Evolutionary conservation across 306 rosid species (phyloP), one percentile per base, ranked within the genome.

Genomic region (Gynostemma pentaphyllum): DNA sequence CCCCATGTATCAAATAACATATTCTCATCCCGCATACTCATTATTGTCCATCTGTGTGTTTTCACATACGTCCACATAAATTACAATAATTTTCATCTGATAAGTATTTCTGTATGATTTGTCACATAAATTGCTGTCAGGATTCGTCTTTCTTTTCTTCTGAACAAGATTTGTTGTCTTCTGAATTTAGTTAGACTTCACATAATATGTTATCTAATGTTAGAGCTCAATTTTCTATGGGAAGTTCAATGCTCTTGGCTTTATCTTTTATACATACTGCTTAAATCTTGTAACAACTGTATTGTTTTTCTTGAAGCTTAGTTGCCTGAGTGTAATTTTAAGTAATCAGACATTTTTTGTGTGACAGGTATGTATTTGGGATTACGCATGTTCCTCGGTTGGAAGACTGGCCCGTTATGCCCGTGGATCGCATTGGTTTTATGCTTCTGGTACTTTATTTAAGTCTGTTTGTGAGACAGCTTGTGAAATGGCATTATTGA

Each of bases 321-420:
- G 36, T 18, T 55, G 9, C 18, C 1, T 30, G 62, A 32, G 34
- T 44, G 19, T 49, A 51, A 53, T 63, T 54, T 10, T 22, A 69
- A 37, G 19, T 26, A 1, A 68, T 5, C 39, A 66, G 61, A 56
- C 67, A 55, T 14, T 9, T 69, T 56, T 34, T 26, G n/a, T 30
- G 62, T 29, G 75, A 59, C 82, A 90, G 97, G 97, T 87, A 87
- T 41, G 85, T 90, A 9, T 90, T 90, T 46, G 95, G 94, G 67
- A 72, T 87, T 70, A 82, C 95, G 4, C 95, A 87, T 14, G 74
- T 85, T 61, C 95, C 96, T 55, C 81, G 90, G 13, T 67, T 87
- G 57, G 97, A 88, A 76, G 94, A 88, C 67, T 89, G 97, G 97
- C 97, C 97, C 49, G 97, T 87, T 50, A 90, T 87, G 95, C 95